These are phyloP conservation scores for Limnanthes douglasii DNA, from an alignment of 345 rosid species.

Conservation along the genomic window DNA sequence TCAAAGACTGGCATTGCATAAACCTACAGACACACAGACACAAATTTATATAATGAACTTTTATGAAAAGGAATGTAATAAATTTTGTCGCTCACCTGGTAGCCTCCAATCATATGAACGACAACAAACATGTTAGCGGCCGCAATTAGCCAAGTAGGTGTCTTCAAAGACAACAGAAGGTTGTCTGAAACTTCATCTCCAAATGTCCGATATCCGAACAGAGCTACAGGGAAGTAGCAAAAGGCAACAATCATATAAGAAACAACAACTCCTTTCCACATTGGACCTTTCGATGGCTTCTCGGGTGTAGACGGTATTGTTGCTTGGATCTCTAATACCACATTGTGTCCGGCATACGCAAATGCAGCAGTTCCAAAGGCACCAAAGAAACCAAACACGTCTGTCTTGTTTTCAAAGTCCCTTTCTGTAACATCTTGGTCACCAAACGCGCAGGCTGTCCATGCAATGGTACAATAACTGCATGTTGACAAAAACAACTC, in stretches of 20 bases:
- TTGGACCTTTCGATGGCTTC: constrained; percentile 62
- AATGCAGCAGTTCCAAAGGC: constrained; percentile 59
- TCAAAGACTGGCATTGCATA: constrained; percentile 63
- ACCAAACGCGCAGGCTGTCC: constrained; percentile 51
- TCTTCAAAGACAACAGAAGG: constrained; percentile 40
- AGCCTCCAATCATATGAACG: constrained; percentile 66
- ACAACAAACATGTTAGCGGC: constrained; percentile 68
- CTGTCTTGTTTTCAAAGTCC: constrained; percentile 20
- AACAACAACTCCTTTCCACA: constrained; percentile 62
- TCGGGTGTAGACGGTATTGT: constrained; percentile 69
- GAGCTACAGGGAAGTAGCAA: constrained; percentile 71
- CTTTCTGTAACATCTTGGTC: constrained; percentile 33
- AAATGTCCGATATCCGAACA: constrained; percentile 42
- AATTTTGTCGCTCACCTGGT: constrained; percentile 29
- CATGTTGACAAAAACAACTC: background rate
- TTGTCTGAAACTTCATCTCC: constrained; percentile 41
- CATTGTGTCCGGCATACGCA: constrained; percentile 75
- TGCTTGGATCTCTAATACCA: constrained; percentile 72
- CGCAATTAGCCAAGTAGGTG: constrained; percentile 58
- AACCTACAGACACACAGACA: constrained; percentile 12
- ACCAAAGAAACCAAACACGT: constrained; percentile 39
- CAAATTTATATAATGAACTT: no score
- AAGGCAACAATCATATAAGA: constrained; percentile 59
- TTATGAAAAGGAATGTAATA: background rate
- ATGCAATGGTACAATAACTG: constrained; percentile 74